Evolutionary conservation across 176 grass and related monocot genomes (phyloP).

Genomic region (Thalia dealbata): DNA sequence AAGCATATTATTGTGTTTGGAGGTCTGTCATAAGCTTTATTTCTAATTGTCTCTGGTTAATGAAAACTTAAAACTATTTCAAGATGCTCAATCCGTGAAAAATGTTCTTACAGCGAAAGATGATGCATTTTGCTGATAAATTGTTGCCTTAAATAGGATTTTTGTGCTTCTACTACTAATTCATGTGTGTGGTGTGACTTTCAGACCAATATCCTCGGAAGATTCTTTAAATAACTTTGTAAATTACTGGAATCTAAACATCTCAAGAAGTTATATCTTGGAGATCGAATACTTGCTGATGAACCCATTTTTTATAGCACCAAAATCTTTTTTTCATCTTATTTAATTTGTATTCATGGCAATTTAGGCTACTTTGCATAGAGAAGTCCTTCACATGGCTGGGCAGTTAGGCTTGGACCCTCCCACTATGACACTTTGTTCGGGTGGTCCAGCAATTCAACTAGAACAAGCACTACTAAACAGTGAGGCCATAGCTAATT

Average conservation of each 20-base stretch:
- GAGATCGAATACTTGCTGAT: no score
- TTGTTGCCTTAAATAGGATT: neutral
- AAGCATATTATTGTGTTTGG: conserved; percentile 7
- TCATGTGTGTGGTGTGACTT: neutral
- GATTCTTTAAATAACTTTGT: neutral
- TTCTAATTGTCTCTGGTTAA: neutral
- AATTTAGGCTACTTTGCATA: conserved; percentile 64
- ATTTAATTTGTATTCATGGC: neutral
- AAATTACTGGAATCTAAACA: neutral
- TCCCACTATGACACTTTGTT: conserved; percentile 59
- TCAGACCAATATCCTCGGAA: neutral
- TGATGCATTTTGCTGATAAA: neutral
- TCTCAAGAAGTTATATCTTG: neutral
- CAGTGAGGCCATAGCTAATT: conserved; percentile 63
- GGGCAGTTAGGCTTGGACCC: conserved; percentile 89
- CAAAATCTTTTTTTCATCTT: neutral
- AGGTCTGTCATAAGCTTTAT: neutral
- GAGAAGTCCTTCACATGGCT: conserved; percentile 77
- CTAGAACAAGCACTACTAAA: conserved; percentile 66
- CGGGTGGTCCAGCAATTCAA: conserved; percentile 48
- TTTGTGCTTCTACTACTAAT: neutral
- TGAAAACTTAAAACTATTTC: neutral
- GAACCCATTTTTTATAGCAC: neutral
- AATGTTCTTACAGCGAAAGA: neutral
- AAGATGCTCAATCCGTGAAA: neutral